Evolutionary conservation across 768 basidiomycete species (phyloP).

Genomic region (Trichaptum fuscoviolaceum): DNA sequence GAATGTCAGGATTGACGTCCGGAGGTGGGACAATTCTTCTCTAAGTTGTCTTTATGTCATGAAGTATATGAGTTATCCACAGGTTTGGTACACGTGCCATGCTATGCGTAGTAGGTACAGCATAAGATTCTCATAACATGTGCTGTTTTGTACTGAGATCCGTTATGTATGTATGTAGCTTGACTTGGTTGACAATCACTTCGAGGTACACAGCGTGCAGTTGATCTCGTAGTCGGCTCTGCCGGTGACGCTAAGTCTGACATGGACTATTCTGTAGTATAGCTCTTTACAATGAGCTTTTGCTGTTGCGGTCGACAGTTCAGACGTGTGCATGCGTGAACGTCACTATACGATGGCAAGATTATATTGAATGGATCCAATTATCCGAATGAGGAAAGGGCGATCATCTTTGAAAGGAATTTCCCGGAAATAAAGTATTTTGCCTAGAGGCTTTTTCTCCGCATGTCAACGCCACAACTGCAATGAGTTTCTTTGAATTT

Average conservation of each 20-base stretch:
- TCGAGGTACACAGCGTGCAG: neutral
- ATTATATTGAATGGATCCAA: neutral
- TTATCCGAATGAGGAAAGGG: neutral
- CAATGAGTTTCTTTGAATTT: neutral
- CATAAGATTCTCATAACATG: neutral
- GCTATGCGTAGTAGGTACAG: neutral
- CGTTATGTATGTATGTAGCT: neutral
- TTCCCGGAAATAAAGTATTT: conserved; percentile 1
- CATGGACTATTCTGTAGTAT: neutral
- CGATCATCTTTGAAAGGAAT: neutral
- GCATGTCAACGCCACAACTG: neutral
- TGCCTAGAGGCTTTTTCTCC: neutral
- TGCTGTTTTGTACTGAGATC: neutral
- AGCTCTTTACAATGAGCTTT: neutral
- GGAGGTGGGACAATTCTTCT: neutral
- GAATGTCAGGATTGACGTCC: neutral
- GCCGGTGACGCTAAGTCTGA: neutral
- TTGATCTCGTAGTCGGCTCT: neutral
- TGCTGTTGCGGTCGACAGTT: neutral
- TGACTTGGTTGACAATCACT: neutral
- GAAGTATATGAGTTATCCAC: neutral
- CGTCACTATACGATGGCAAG: neutral
- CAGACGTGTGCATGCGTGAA: neutral
- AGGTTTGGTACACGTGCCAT: neutral
- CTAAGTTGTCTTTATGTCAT: neutral